A percentile compares a stretch with the other conserved stretches of the same genome.
Conservation (phyloP, 768 basidiomycete species). For the Pisolithus orientalis region DNA sequence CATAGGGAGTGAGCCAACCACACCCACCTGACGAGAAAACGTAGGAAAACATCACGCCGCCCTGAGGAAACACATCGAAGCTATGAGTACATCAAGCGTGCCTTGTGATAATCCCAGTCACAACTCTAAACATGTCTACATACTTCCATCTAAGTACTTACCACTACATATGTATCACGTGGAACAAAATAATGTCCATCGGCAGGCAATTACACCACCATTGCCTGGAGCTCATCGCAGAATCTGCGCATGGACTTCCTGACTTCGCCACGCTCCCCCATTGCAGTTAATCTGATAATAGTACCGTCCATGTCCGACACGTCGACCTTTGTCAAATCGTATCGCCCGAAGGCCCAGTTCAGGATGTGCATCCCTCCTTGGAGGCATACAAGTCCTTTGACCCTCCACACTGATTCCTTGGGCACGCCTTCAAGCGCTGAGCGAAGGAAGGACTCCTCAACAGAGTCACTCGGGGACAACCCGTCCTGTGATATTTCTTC, state of each 20-base stretch:
- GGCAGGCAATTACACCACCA: constrained; percentile 20
- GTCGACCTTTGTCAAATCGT: constrained; percentile 51
- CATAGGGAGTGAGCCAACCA: too few relatives aligned
- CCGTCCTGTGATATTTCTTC: neutral
- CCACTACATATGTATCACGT: neutral
- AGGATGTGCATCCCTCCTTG: constrained; percentile 45
- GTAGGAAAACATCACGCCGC: too few relatives aligned
- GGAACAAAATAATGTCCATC: neutral
- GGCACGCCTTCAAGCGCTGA: constrained; percentile 46
- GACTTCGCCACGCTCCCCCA: constrained; percentile 87
- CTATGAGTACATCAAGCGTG: too few relatives aligned
- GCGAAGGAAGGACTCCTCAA: constrained; percentile 35
- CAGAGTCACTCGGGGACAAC: constrained; percentile 8
- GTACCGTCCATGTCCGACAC: constrained; percentile 20
- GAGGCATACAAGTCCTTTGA: constrained; percentile 80
- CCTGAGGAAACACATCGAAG: too few relatives aligned
- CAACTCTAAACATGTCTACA: too few relatives aligned
- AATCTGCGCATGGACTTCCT: constrained; percentile 50
- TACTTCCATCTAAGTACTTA: constrained; percentile 19
- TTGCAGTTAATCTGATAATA: constrained; percentile 67
- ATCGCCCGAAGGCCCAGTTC: constrained; percentile 94
- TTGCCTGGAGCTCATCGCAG: constrained; percentile 37
- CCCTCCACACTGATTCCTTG: constrained; percentile 70
- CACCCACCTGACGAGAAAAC: too few relatives aligned
- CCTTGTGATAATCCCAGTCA: too few relatives aligned